Evolutionary conservation across 2,329 filamentous ascomycete species (phyloP).

Genomic region (Xylogone sp.): DNA sequence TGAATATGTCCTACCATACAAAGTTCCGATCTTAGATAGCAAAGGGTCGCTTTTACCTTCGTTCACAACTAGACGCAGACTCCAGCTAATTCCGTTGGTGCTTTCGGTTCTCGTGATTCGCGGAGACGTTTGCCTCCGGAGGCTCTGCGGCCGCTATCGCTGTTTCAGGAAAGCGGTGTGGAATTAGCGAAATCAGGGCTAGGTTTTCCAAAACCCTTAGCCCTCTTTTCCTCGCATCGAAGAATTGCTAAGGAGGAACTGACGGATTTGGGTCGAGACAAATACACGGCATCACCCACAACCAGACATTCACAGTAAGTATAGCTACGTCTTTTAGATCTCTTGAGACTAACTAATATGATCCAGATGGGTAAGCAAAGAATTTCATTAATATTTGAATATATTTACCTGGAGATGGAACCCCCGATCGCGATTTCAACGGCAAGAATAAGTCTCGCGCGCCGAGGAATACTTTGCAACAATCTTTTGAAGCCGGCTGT

Average conservation of each 20-base stretch:
- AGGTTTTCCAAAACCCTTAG: slow-evolving; percentile 14
- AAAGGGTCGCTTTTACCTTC: not conserved
- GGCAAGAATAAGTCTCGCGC: no score
- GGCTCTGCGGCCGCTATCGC: slow-evolving; percentile 6
- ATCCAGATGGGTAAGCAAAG: slow-evolving; percentile 59
- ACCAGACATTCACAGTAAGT: slow-evolving; percentile 44
- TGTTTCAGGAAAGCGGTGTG: not conserved
- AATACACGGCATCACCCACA: slow-evolving; percentile 42
- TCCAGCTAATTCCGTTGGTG: no score
- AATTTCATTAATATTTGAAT: slow-evolving; percentile 17
- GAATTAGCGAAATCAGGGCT: slow-evolving; percentile 13
- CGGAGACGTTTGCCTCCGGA: not conserved
- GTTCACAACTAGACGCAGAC: not conserved
- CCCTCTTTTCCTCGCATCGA: slow-evolving; percentile 7
- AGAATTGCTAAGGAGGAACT: not conserved
- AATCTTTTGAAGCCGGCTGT: no score
- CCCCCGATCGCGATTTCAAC: no score
- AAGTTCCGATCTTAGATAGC: no score
- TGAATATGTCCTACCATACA: not conserved
- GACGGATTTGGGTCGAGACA: slow-evolving; percentile 18
- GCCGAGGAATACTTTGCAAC: no score
- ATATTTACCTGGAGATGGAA: slow-evolving; percentile 2
- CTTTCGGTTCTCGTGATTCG: no score
- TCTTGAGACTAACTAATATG: slow-evolving; percentile 26
- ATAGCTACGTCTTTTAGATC: slow-evolving; percentile 12